Conservation (phyloP, 2,329 filamentous ascomycete genomes). For the Ceratocystis lukuohia region DNA sequence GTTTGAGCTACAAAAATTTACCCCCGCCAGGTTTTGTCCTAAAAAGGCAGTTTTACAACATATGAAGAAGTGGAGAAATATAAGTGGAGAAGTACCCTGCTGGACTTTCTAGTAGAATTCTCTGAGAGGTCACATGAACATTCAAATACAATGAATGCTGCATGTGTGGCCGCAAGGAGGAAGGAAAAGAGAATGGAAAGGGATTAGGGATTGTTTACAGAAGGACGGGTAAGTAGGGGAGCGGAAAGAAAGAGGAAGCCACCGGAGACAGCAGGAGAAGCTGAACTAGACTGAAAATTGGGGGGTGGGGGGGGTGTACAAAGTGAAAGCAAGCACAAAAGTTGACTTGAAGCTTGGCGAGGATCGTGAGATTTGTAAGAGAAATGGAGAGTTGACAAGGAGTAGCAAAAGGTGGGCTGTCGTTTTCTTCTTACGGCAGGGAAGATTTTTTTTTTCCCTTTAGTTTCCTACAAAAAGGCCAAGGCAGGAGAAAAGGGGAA, state of each 20-base stretch:
- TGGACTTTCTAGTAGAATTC: not conserved
- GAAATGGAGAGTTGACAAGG: not conserved
- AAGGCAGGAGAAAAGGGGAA: not conserved
- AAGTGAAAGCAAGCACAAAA: not conserved
- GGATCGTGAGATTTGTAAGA: slow-evolving; percentile 2
- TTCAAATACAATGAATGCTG: not conserved
- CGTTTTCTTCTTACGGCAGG: not conserved
- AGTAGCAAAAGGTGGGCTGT: not conserved
- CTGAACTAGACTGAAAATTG: too few species aligned
- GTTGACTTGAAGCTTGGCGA: not conserved
- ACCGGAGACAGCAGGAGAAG: not conserved
- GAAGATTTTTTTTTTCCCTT: not conserved
- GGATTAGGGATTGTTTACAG: not conserved
- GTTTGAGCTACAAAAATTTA: too few species aligned
- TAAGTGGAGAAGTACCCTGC: not conserved
- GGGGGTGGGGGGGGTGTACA: not conserved
- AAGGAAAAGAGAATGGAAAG: slow-evolving; percentile 24
- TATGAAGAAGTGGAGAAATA: not conserved
- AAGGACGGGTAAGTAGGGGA: not conserved
- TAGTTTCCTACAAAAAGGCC: not conserved
- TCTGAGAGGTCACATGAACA: slow-evolving; percentile 6
- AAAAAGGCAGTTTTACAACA: not conserved
- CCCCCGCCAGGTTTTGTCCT: not conserved
- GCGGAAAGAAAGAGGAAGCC: not conserved
- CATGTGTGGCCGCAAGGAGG: not conserved